Evolutionary conservation across 192 early-diverging fungal genomes (phyloP).

Genomic region (Podila epigama): DNA sequence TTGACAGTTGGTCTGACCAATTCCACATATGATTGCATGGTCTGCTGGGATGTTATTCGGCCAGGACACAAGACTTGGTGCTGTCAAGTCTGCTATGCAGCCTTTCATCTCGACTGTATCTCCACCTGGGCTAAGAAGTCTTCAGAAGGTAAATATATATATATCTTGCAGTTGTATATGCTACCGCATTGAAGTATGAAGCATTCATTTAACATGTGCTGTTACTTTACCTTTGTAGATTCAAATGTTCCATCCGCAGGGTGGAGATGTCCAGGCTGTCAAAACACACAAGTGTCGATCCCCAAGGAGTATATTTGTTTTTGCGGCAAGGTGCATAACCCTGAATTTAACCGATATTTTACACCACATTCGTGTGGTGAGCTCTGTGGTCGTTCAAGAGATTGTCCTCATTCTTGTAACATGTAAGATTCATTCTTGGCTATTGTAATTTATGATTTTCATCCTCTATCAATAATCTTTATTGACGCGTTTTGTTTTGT

Average conservation of each 20-base stretch:
- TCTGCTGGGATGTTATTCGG: constrained; percentile 89
- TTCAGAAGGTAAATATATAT: constrained; percentile 51
- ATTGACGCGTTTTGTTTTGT: background rate
- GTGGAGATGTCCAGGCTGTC: constrained; percentile 96
- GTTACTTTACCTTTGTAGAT: constrained; percentile 35
- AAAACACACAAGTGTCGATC: constrained; percentile 67
- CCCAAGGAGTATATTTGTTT: constrained; percentile 87
- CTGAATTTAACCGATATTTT: constrained; percentile 65
- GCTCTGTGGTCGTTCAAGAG: constrained; percentile 68
- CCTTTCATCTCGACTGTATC: constrained; percentile 90
- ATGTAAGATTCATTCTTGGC: constrained; percentile 49
- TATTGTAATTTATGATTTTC: background rate
- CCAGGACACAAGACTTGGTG: constrained; percentile 80
- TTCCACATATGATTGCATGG: constrained; percentile 93
- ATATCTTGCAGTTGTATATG: background rate
- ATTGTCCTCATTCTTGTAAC: constrained; percentile 83
- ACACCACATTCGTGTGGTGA: constrained; percentile 90
- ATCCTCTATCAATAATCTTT: background rate
- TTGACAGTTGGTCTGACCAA: constrained; percentile 70
- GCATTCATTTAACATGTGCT: background rate
- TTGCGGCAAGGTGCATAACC: constrained; percentile 80
- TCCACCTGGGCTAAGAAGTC: constrained; percentile 80
- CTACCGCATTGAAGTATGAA: background rate
- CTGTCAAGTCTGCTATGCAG: constrained; percentile 87
- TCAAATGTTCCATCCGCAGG: constrained; percentile 32